Percentiles rank a stretch among this genome's conserved stretches.
phyloP scores from a whole-genome alignment of 2,329 filamentous ascomycete genomes.

The Monosporascus sp. region DNA sequence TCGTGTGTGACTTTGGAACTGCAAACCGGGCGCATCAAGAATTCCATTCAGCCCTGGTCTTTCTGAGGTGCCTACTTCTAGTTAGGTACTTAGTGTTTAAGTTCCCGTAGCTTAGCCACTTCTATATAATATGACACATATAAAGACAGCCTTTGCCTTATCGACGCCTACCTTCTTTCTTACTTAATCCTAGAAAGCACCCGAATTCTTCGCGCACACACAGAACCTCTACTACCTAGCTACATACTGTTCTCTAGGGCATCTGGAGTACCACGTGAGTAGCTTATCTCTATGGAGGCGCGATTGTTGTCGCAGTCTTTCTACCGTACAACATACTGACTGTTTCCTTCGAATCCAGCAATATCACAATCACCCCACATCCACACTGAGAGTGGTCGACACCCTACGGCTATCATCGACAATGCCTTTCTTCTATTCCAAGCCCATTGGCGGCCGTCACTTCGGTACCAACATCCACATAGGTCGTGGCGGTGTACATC shows the following conservation, averaged over 20 bases:
- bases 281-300: neutral
- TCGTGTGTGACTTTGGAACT: neutral
- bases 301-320: neutral
- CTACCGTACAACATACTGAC: neutral
- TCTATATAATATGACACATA: neutral
- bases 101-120: neutral
- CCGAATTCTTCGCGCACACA: neutral
- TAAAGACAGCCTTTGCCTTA: neutral
- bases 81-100: neutral
- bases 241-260: neutral
- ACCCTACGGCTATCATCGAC: neutral
- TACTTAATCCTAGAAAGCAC: neutral
- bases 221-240: neutral
- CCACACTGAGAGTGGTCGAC: too few species aligned
- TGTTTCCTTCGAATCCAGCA: neutral
- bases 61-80: neutral
- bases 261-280: neutral
- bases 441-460: constrained; percentile 41
- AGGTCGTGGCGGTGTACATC: constrained; percentile 40
- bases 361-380: too few species aligned
- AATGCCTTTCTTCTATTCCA: constrained; percentile 45
- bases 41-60: neutral
- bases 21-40: neutral
- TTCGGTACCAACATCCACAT: constrained; percentile 45
- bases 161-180: neutral